Base-by-base conservation (phyloP, 352 stramenopile genomes). In the Phytophthora sansomeana region DNA sequence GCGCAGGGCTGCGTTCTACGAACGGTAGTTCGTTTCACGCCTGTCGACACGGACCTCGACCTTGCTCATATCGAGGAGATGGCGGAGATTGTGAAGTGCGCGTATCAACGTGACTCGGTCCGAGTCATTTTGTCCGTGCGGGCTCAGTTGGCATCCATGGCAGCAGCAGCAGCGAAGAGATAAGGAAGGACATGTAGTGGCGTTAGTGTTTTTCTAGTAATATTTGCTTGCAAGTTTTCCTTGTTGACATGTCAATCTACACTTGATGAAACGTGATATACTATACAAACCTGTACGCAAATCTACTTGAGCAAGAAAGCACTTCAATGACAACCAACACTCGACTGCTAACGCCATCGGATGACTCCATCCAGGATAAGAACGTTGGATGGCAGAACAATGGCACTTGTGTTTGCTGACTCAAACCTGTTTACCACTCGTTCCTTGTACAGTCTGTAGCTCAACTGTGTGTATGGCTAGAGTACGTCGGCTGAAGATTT, bases 101-200 rank as follows among this genome's bases (percentile, higher is more conserved):
- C 44, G 28, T 73, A 73, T 17, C 63, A 72, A n/a, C 65, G 65
- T 16, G 65, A 73, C 41, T 69, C 65, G 3, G 28, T 69, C 7
- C 35, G 65, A 38, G 58, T 73, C 19, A 47, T 73, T 13, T 46
- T 73, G 53, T 51, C 65, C 6, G 65, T 73, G 21, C 48, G 65
- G 42, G 51, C 53, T 26, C 65, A 73, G 14, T 56, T 73, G 35
- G 65, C 65, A 52, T 49, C 56, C 1, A 47, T 72, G 11, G 56
- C 14, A 24, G 21, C 21, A 24, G 21, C 21, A 29, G 58, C 50
- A 42, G 39, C 29, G 14, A 67, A 52, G 54, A 50, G 36, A 43
- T 41, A 46, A 42, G 14, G 19, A 11, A 35, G n/a, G 5, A 21
- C 46, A 24, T 24, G 8, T 43, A n/a, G n/a, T n/a, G n/a, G n/a